A percentile compares a stretch with the other conserved stretches of the same genome.
Evolutionary conservation across 129 eudicot genomes (phyloP).

Genomic region (Tagetes erecta): DNA sequence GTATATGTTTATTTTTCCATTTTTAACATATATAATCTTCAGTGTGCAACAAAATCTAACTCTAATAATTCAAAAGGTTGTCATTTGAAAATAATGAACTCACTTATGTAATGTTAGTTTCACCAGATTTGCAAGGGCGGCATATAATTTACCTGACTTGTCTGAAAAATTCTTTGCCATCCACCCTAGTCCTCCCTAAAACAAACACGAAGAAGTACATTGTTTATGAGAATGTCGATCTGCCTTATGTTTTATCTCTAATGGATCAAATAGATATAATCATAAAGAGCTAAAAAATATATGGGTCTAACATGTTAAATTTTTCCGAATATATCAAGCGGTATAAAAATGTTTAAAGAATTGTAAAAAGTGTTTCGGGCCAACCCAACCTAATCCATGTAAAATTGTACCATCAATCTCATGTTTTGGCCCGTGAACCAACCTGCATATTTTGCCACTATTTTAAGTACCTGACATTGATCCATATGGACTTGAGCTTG

Average conservation of each 20-base stretch:
- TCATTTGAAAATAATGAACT: not conserved
- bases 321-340: not conserved
- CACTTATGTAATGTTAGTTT: not conserved
- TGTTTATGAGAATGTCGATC: not conserved
- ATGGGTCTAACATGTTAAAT: not conserved
- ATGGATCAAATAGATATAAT: not conserved
- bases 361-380: not conserved
- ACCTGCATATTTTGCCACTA: not conserved
- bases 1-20: not conserved
- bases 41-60: not conserved
- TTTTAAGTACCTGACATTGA: conserved; percentile 56
- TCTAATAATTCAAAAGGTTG: conserved; percentile 11
- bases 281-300: not conserved
- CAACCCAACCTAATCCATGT: not conserved
- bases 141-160: conserved; percentile 71
- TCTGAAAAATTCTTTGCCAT: conserved; percentile 89
- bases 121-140: not conserved
- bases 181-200: conserved; percentile 80
- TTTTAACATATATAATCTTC: not conserved
- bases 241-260: not conserved
- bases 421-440: not conserved
- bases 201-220: conserved; percentile 28
- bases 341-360: not conserved
- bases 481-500: conserved; percentile 51
- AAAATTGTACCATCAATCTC: not conserved